Evolutionary conservation across 345 rosid genomes (phyloP).

Genomic region (Rhodamnia rubescens): DNA sequence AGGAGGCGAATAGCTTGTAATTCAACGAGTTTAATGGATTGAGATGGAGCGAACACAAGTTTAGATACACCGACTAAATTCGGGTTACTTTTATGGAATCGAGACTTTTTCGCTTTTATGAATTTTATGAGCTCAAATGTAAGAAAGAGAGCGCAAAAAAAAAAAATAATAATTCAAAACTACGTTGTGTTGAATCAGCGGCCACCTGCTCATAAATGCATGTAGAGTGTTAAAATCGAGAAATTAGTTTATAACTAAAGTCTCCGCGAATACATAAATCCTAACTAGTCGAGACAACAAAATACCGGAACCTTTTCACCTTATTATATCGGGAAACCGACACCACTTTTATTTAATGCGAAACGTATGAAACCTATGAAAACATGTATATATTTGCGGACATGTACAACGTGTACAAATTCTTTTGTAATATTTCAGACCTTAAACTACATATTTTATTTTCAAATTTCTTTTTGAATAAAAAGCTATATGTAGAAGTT

Average conservation of each 20-base stretch:
- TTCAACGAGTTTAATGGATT: rapidly evolving
- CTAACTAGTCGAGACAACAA: background rate
- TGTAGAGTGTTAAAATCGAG: background rate
- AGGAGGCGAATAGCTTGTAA: background rate
- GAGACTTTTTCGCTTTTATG: background rate
- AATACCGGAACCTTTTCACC: background rate
- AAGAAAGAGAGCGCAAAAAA: background rate
- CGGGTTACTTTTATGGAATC: background rate
- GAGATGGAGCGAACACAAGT: rapidly evolving
- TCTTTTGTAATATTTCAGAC: background rate
- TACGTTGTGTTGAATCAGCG: rapidly evolving
- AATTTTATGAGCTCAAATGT: background rate
- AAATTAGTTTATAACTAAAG: background rate
- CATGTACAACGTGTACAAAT: background rate
- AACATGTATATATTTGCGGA: background rate
- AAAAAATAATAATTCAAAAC: background rate
- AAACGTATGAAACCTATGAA: background rate
- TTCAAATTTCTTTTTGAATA: background rate
- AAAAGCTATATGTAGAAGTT: too few relatives aligned
- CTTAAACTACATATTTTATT: background rate
- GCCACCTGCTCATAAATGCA: background rate
- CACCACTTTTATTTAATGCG: background rate
- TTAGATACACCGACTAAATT: background rate
- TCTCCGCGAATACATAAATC: background rate
- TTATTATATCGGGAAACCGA: background rate